Evolutionary conservation across 345 rosid genomes (phyloP), one percentile per base, ranked within the genome.

Genomic region (Brassica cretica): DNA sequence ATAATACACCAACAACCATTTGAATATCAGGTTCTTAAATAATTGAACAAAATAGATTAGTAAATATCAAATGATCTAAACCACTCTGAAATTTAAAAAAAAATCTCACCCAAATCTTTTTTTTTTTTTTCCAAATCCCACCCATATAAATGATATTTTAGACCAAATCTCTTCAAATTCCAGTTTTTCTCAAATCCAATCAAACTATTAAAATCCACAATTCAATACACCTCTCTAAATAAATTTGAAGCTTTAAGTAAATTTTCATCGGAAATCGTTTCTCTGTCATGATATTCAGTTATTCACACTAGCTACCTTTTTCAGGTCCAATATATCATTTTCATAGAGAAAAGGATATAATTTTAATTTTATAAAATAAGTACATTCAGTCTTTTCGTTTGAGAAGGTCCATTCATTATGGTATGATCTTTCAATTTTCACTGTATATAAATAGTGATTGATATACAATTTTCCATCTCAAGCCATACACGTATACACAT

Each of bases 301-400:
- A 71, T 66, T 65, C 62, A 66, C 32, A 56, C 49, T 72, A 30
- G 15, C 11, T 55, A 65, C 27, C 39, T 27, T 37, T 24, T 60
- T 19, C 14, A 75, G 68, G 64, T 64, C 55, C 68, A 72, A 53
- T 2, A 68, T 73, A 70, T 73, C 82, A 73, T 51, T 33, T 68
- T 73, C 69, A 11, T 30, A 60, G 30, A 71, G 58, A 51, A 18
- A 35, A 71, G 39, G 63, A 66, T 29, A 59, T 73, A 5, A 68
- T 7, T 65, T 73, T 58, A 46, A 60, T 6, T 66, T 16, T 27
- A 65, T 60, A 67, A 8, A 6, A 24, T 69, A 25, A 66, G 81
- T 77, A 77, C 66, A 53, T 71, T 59, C 72, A 71, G 73, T 71
- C 72, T 77, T 63, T 77, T 77, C 81, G 71, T 78, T 72, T 15